These are phyloP conservation scores for Xylaria digitata DNA, from an alignment of 2,329 filamentous ascomycete species.

Conservation along the genomic window DNA sequence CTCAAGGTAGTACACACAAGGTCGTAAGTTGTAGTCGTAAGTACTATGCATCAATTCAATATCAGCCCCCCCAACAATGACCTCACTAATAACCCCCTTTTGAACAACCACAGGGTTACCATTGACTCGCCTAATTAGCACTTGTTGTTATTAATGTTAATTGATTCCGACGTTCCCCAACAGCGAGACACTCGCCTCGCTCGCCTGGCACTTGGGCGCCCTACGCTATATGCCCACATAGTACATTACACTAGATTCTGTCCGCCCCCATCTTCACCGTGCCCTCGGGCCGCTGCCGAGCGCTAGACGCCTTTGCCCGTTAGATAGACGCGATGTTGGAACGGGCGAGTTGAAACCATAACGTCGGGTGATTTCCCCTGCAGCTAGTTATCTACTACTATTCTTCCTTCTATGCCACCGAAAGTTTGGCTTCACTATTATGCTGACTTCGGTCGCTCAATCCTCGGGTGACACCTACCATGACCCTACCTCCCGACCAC, in stretches of 20 bases:
- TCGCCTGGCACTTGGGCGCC: not conserved
- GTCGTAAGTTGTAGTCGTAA: conserved; percentile 14
- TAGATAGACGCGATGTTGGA: conserved; percentile 36
- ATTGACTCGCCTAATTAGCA: conserved; percentile 7
- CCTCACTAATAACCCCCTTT: conserved; percentile 21
- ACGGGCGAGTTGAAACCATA: conserved; percentile 20
- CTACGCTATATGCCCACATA: not conserved
- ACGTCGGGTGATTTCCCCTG: conserved; percentile 30
- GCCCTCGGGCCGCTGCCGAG: conserved; percentile 38
- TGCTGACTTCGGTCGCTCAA: conserved; percentile 9
- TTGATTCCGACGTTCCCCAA: not conserved
- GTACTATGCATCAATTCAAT: conserved; percentile 24
- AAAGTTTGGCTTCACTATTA: conserved; percentile 5
- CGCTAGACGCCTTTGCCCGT: conserved; percentile 37
- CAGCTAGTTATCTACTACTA: conserved; percentile 12
- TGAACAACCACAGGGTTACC: not conserved
- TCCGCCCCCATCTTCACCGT: conserved; percentile 36
- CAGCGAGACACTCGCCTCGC: not conserved
- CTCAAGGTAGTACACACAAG: not conserved
- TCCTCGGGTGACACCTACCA: conserved; percentile 25
- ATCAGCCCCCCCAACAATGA: conserved; percentile 15
- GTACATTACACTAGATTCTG: conserved; percentile 14
- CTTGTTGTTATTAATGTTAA: conserved; percentile 18
- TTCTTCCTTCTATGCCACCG: conserved; percentile 20
- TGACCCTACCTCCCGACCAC: conserved; percentile 10